A percentile compares a stretch with the other conserved stretches of the same genome.
Conservation (phyloP, 345 rosid species). For the Dipteronia sinensis region DNA sequence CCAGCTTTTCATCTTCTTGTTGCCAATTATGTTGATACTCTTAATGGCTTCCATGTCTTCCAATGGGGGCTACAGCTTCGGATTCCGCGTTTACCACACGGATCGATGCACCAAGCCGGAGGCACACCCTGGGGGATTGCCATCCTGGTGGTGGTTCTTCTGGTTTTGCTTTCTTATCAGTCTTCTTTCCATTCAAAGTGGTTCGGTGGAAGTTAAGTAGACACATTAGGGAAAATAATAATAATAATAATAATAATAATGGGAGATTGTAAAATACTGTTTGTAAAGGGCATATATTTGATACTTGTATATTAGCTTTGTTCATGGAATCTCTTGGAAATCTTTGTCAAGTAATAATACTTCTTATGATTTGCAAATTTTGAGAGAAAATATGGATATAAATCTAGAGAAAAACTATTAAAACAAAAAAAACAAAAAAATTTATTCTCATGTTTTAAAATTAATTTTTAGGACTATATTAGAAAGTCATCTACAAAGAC, state of each 20-base stretch:
- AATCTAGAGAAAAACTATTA: not conserved
- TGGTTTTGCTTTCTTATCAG: conserved; percentile 50
- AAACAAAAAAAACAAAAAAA: not conserved
- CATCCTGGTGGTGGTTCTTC: conserved; percentile 35
- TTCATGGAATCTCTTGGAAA: not conserved
- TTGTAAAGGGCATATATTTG: not conserved
- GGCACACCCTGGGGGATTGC: conserved; percentile 52
- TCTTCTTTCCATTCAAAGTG: conserved; percentile 59
- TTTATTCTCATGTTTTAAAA: too few species aligned
- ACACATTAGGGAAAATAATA: not conserved
- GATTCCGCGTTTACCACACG: conserved; percentile 1
- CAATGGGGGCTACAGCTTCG: conserved; percentile 22
- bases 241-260: not conserved
- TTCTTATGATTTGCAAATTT: too few species aligned
- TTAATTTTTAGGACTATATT: too few species aligned
- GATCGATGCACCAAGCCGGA: not conserved
- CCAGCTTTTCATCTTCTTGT: conserved; percentile 39
- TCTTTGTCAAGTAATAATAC: not conserved
- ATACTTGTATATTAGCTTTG: not conserved
- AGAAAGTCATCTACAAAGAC: not conserved
- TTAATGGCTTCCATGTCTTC: conserved; percentile 31
- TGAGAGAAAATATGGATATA: too few species aligned
- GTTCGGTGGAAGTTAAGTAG: conserved; percentile 38
- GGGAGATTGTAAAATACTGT: not conserved
- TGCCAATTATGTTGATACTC: conserved; percentile 41